phyloP scores from a whole-genome alignment of 2,329 filamentous ascomycete species.

The Endothia cerciana region DNA sequence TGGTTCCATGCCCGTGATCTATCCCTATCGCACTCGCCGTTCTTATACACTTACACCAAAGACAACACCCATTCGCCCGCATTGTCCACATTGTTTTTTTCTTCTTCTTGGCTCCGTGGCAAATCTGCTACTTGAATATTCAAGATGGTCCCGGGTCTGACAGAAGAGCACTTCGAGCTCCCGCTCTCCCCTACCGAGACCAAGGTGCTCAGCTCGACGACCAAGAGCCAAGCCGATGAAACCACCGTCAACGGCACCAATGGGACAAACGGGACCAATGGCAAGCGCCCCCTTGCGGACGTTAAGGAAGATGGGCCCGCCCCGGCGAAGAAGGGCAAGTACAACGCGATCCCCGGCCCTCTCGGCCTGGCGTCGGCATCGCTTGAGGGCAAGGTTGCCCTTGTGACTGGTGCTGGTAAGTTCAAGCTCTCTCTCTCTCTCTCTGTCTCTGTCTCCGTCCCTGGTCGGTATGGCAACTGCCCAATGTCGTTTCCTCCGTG shows the following conservation, averaged over 20 bases:
- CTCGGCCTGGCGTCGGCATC: slow-evolving; percentile 45
- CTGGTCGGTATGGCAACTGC: background rate
- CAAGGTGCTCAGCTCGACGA: background rate
- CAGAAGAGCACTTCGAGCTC: slow-evolving; percentile 19
- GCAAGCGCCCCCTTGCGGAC: slow-evolving; percentile 23
- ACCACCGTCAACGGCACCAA: slow-evolving; percentile 5
- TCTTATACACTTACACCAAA: background rate
- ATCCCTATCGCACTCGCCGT: background rate
- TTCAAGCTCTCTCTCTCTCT: slow-evolving; percentile 8
- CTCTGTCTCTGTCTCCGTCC: background rate
- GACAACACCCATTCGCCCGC: background rate
- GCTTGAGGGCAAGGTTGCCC: slow-evolving; percentile 44
- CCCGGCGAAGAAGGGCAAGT: slow-evolving; percentile 36
- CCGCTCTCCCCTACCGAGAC: slow-evolving; percentile 8
- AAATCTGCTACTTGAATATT: background rate
- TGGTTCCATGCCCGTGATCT: background rate
- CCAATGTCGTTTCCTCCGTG: background rate
- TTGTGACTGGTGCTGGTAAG: slow-evolving; percentile 46
- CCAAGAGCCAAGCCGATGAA: background rate
- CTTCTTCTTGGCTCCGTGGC: background rate
- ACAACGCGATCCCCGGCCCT: slow-evolving; percentile 44
- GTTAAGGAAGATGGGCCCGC: slow-evolving; percentile 28
- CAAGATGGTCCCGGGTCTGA: slow-evolving; percentile 24
- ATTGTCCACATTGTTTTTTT: background rate
- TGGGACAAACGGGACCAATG: slow-evolving; percentile 12